Conservation (phyloP, 352 stramenopile species). For the Pythium monospermum region DNA sequence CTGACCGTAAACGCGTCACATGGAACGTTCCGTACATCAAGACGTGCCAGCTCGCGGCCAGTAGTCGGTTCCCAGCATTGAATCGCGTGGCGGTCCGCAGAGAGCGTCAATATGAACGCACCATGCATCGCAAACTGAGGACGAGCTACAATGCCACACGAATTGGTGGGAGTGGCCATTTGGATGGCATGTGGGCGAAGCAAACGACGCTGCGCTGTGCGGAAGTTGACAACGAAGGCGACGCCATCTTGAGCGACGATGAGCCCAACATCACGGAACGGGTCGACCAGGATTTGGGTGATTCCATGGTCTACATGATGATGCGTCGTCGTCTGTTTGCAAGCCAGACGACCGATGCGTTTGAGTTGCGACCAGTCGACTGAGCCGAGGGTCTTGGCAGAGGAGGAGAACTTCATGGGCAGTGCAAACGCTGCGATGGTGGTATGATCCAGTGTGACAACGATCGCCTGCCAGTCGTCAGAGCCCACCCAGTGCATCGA, state of each 20-base stretch:
- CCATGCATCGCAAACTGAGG: constrained; percentile 23
- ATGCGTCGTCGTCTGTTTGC: constrained; percentile 28
- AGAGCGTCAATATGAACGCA: constrained; percentile 30
- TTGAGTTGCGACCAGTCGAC: constrained; percentile 29
- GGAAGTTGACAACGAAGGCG: constrained; percentile 28
- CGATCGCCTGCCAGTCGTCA: constrained; percentile 19
- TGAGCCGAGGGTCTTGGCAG: constrained; percentile 26
- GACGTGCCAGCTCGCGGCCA: constrained; percentile 32
- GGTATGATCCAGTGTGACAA: constrained; percentile 9
- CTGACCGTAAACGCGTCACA: constrained; percentile 42
- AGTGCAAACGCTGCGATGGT: constrained; percentile 40
- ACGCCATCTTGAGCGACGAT: constrained; percentile 27
- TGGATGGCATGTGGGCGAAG: not conserved
- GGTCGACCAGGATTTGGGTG: constrained; percentile 38
- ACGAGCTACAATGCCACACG: not conserved
- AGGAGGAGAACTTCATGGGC: constrained; percentile 26
- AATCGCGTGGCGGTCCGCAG: constrained; percentile 22
- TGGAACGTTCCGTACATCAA: constrained; percentile 21
- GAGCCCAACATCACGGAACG: constrained; percentile 30
- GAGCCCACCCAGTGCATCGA: constrained; percentile 19
- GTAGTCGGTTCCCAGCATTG: constrained; percentile 38
- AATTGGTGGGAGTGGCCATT: too few species aligned
- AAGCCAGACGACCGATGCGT: constrained; percentile 30
- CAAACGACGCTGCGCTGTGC: constrained; percentile 10
- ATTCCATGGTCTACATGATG: constrained; percentile 13